Conservation (phyloP, 257 asterid species). For the Fraxinus excelsior region DNA sequence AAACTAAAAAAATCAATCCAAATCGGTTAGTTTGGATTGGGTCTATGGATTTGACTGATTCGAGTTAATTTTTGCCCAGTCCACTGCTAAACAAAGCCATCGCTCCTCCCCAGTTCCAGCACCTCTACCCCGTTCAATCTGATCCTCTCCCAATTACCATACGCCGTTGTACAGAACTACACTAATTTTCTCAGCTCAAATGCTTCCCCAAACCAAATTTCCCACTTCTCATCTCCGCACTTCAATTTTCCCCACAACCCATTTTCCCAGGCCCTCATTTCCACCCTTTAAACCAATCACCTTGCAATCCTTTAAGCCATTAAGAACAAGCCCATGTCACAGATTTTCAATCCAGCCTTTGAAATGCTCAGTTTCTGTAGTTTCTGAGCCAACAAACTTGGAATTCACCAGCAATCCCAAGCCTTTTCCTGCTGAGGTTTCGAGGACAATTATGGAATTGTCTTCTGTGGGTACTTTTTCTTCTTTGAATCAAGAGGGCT, state of each 20-base stretch:
- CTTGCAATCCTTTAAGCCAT: conserved; percentile 23
- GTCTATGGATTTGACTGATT: no score
- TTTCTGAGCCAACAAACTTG: conserved; percentile 53
- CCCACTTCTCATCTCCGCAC: conserved; percentile 38
- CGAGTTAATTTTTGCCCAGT: no score
- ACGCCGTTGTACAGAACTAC: neutral
- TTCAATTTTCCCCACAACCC: conserved; percentile 40
- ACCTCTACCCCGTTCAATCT: neutral
- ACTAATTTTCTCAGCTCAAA: conserved; percentile 23
- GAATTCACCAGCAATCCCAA: conserved; percentile 39
- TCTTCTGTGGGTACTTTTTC: conserved; percentile 80
- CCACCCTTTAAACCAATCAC: conserved; percentile 25
- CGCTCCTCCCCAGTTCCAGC: no score
- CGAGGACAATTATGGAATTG: conserved; percentile 75
- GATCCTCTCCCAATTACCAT: neutral
- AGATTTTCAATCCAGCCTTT: conserved; percentile 33
- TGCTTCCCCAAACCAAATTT: conserved; percentile 57
- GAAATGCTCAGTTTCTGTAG: conserved; percentile 63
- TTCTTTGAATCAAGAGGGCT: conserved; percentile 56
- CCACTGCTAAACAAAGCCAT: no score
- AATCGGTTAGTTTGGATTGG: no score
- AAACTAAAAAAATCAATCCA: no score
- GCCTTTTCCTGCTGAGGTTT: conserved; percentile 81
- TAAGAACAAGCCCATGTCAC: conserved; percentile 23
- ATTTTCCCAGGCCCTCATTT: conserved; percentile 28